Base-by-base conservation (phyloP, 1,284 basidiomycete genomes). In the Apiotrichum siamense region DNA sequence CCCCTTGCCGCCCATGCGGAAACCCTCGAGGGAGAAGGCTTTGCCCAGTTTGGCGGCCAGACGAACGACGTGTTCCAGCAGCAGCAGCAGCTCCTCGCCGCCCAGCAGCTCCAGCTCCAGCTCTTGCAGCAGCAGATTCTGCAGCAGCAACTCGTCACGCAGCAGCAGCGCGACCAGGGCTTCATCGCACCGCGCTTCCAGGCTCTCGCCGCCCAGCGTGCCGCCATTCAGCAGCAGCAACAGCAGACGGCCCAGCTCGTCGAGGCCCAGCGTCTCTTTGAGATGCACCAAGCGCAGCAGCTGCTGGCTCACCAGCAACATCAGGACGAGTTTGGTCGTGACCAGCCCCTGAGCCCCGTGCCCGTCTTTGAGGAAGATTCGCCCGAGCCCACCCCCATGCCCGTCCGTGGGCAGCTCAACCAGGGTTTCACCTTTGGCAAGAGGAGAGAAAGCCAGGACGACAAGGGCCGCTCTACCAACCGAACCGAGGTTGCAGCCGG, bases 171-270 rank as follows among this genome's bases (percentile, higher is more conserved):
- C 25, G 65, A 65, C 24, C 63, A 66, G 39, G 52, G 79, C 60
- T 92, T 90, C 67, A 82, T 86, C 64, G 84, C 88, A 40, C 88
- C 89, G 35, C 83, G 89, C 27, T 92, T 92, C 70, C 87, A 85
- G 27, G 87, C 87, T 35, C 78, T 91, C 49, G 87, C 86, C 27
- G 84, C 85, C 13, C 85, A 87, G 64, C 71, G 69, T n/a, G 62
- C 55, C 5, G 63, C 61, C 1, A 53, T 63, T 41, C 65, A 77
- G 59, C 70, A 70, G 44, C 61, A 62, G 48, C 66, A 67, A 44
- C 84, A 87, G 62, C 82, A 87, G 47, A 52, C 57, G 11, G 57
- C 59, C 11, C 61, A 66, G 53, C 59, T 70, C n/a, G 58, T 57
- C 6, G 65, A 72, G 52, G 66, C 64, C 1, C 67, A 68, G 50